Base-by-base conservation (phyloP, 2,329 filamentous ascomycete genomes). In the Penicillium capsulatum region DNA sequence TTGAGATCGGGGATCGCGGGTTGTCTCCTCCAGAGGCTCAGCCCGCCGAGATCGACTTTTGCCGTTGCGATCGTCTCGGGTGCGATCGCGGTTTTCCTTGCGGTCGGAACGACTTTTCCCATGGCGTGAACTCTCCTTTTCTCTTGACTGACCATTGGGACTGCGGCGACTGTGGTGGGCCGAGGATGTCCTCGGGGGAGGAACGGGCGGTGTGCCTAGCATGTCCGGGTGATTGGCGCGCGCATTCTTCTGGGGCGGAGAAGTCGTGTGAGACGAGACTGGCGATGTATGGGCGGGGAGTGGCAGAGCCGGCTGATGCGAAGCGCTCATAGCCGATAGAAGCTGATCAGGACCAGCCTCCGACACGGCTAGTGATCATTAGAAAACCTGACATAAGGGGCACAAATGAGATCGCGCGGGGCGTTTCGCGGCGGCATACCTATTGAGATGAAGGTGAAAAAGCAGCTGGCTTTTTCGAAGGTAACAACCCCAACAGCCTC, bases 181-280 rank as follows among this genome's bases (percentile, higher is more conserved):
- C 30, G 87, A 92, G 10, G 89, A 94, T 6, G 86, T 90, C 58
- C 89, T 80, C 24, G 86, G 86, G 33, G 86, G 89, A 39, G 84
- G 82, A 53, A 86, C 75, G 16, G 86, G 83, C 37, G 84, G 80
- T 19, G 65, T 65, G 42, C 66, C 69, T 76, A 80, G 65, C 72
- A 77, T 66, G 68, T 77, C 68, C 38, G 66, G 59, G 29, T 61
- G 58, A 31, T 57, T 53, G 20, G 50, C 52, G 51, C 54, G 64
- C 41, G 53, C 58, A 49, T 61, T 55, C 42, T 57, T 57, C 36
- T 57, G 52, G 26, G 50, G 42, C 28, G 61, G 36, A 41, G 63
- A 50, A 35, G 50, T 38, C 36, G 55, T 52, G 20, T 56, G 40
- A 34, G 64, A 59, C 49, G 66, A 60, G 47, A 62, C 56, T 40